Evolutionary conservation across 441 rosid genomes (phyloP).

Genomic region (Pelargonium myrrhifolium): DNA sequence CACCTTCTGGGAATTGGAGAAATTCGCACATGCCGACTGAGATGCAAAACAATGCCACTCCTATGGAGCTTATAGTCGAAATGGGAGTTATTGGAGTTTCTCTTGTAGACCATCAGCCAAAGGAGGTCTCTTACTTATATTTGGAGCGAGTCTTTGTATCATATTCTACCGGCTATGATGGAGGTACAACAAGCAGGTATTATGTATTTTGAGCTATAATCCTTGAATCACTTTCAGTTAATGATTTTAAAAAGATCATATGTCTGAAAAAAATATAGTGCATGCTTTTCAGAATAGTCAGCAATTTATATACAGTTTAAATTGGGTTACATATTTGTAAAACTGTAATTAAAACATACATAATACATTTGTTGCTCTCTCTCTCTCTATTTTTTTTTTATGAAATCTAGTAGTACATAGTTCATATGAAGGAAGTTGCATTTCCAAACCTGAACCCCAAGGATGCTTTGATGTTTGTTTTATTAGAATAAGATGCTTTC

Average conservation of each 20-base stretch:
- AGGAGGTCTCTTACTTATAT: slow-evolving; percentile 73
- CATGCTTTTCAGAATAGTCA: too few relatives aligned
- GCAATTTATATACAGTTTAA: too few relatives aligned
- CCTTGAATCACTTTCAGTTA: too few relatives aligned
- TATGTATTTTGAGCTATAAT: not conserved
- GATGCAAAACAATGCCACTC: slow-evolving; percentile 35
- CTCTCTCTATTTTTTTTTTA: too few relatives aligned
- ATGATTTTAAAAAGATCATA: too few relatives aligned
- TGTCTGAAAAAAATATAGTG: too few relatives aligned
- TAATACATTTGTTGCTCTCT: too few relatives aligned
- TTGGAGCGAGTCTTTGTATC: slow-evolving; percentile 76
- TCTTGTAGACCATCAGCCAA: slow-evolving; percentile 85
- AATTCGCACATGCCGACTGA: slow-evolving; percentile 35
- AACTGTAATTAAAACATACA: too few relatives aligned
- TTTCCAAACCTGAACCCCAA: not conserved
- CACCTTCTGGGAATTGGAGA: slow-evolving; percentile 40
- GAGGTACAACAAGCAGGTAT: slow-evolving; percentile 93
- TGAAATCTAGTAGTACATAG: too few relatives aligned
- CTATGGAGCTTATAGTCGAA: slow-evolving; percentile 77
- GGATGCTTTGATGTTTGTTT: not conserved
- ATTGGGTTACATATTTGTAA: too few relatives aligned
- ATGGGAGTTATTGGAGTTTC: slow-evolving; percentile 90
- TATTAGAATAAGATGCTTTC: slow-evolving; percentile 3
- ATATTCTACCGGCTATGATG: slow-evolving; percentile 88
- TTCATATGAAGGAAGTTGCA: not conserved